A percentile compares a stretch with the other conserved stretches of the same genome.
phyloP scores from a whole-genome alignment of 192 early-diverging fungal genomes.

The Chytriomyces confervae region DNA sequence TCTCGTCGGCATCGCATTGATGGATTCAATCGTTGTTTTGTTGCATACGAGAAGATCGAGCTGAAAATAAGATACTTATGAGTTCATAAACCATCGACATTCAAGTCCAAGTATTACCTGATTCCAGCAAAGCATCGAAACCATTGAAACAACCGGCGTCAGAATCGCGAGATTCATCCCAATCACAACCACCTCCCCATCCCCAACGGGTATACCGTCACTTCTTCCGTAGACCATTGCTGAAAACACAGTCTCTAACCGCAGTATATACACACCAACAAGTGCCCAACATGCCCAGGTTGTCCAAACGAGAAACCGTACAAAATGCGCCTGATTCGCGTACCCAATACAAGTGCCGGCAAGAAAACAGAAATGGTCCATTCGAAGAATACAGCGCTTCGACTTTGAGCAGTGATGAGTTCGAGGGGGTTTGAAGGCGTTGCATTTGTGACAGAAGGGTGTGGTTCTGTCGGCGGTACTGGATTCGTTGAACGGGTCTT shows the following conservation, averaged over 20 bases:
- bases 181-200: slow-evolving; percentile 12
- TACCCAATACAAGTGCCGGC: slow-evolving; percentile 32
- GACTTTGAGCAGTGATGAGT: slow-evolving; percentile 43
- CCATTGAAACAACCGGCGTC: slow-evolving; percentile 7
- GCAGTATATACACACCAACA: background rate
- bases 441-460: slow-evolving; percentile 24
- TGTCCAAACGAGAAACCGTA: slow-evolving; percentile 32
- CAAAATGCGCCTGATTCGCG: slow-evolving; percentile 42
- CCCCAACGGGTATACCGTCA: background rate
- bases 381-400: slow-evolving; percentile 36
- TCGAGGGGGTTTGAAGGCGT: slow-evolving; percentile 37
- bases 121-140: slow-evolving; percentile 23
- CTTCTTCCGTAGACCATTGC: background rate
- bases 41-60: slow-evolving; percentile 4
- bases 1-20: background rate
- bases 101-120: slow-evolving; percentile 1
- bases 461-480: background rate
- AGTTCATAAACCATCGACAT: background rate
- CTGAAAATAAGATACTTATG: background rate
- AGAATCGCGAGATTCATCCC: slow-evolving; percentile 21
- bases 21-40: slow-evolving; percentile 24
- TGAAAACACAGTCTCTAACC: background rate
- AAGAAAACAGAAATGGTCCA: slow-evolving; percentile 49
- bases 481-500: background rate
- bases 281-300: slow-evolving; percentile 4